These are phyloP conservation scores for Saturnispora serradocipensis DNA, from an alignment of 805 yeast species.

Conservation along the genomic window DNA sequence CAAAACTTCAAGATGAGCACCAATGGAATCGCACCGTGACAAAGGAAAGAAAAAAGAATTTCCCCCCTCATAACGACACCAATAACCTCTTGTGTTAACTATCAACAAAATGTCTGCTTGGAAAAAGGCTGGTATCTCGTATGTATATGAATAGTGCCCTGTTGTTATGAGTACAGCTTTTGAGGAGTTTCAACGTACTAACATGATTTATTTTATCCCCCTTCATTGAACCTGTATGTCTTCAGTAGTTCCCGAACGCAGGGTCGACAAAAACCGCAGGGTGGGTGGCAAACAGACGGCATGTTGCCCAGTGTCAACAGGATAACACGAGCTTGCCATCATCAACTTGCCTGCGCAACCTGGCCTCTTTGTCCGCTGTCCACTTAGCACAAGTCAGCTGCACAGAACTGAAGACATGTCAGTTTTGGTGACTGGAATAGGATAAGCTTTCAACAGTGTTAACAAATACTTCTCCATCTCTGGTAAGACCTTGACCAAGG, in stretches of 20 bases:
- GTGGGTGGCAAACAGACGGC: background rate
- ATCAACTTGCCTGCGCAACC: too few species aligned
- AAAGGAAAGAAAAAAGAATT: background rate
- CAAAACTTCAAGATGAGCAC: background rate
- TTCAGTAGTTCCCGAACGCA: background rate
- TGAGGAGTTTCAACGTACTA: background rate
- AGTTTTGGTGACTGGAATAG: background rate
- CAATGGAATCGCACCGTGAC: background rate
- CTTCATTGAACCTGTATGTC: background rate
- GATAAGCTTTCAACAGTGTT: conserved; percentile 33
- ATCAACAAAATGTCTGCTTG: conserved; percentile 38
- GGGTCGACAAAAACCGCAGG: background rate
- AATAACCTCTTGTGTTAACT: background rate
- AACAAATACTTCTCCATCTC: conserved; percentile 87
- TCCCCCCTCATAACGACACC: background rate
- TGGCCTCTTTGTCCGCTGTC: background rate
- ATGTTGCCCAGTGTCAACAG: background rate
- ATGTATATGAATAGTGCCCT: conserved; percentile 18
- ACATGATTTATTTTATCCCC: background rate
- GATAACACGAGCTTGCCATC: background rate
- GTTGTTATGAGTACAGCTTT: background rate
- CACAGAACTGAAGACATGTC: background rate
- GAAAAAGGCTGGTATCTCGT: conserved; percentile 62
- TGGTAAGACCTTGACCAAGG: conserved; percentile 78
- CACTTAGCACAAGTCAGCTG: background rate